Conservation (phyloP, 345 rosid species). For the Hevea brasiliensis region DNA sequence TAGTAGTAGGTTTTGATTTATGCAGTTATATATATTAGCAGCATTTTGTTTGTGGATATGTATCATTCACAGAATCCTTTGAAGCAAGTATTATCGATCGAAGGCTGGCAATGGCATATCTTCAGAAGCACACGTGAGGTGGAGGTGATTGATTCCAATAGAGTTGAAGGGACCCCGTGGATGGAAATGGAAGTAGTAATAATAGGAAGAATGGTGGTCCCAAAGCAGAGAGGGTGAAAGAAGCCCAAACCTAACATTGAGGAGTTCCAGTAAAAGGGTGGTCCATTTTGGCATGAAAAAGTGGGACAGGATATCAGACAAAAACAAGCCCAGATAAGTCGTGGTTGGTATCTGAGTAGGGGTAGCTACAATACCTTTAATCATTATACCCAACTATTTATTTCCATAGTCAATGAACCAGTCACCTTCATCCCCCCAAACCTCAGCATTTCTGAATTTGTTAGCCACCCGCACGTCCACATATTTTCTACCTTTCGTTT, state of each 20-base stretch:
- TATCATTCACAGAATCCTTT: neutral
- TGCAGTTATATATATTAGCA: too few species aligned
- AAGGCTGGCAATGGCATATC: too few species aligned
- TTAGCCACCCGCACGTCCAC: conserved; percentile 19
- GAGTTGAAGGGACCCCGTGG: conserved; percentile 4
- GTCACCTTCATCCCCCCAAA: neutral
- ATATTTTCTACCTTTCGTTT: neutral
- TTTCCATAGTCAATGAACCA: neutral
- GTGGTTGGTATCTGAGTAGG: neutral
- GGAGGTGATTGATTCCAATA: neutral
- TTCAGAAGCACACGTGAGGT: conserved; percentile 24
- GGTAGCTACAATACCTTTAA: neutral
- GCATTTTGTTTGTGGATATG: neutral
- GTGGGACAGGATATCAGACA: conserved; percentile 42
- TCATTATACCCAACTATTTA: neutral
- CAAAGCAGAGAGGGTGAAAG: neutral
- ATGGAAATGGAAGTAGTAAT: neutral
- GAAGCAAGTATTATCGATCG: too few species aligned
- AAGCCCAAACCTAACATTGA: conserved; percentile 28
- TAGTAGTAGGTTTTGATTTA: too few species aligned
- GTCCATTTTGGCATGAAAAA: conserved; percentile 30
- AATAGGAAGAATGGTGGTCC: too few species aligned
- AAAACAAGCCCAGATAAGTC: conserved; percentile 6
- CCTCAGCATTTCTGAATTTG: neutral
- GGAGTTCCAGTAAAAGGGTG: neutral